These are phyloP conservation scores for Kodamaea sagamina DNA, from an alignment of 805 yeast genomes.

Conservation along the genomic window DNA sequence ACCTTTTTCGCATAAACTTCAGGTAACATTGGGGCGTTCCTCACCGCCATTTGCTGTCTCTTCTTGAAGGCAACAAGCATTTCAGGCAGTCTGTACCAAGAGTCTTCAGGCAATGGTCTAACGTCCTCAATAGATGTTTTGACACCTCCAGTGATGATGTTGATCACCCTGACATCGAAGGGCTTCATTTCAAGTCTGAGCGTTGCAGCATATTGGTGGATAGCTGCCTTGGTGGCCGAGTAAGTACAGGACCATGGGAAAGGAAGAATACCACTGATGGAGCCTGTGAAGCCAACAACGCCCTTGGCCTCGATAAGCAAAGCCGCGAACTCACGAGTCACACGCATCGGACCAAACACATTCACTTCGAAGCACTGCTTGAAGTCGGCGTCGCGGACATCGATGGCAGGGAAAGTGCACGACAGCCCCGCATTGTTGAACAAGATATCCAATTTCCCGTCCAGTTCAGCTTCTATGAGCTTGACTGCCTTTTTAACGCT, in stretches of 20 bases:
- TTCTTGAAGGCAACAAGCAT: slow-evolving; percentile 49
- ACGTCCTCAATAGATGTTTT: slow-evolving; percentile 62
- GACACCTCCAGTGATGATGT: slow-evolving; percentile 76
- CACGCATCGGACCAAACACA: slow-evolving; percentile 67
- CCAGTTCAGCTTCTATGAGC: slow-evolving; percentile 28
- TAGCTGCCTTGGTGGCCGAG: slow-evolving; percentile 72
- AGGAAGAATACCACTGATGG: slow-evolving; percentile 64
- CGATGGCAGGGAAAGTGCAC: slow-evolving; percentile 70
- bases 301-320: slow-evolving; percentile 66
- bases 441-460: slow-evolving; percentile 52
- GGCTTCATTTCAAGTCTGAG: slow-evolving; percentile 69
- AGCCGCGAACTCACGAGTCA: slow-evolving; percentile 58
- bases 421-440: slow-evolving; percentile 82
- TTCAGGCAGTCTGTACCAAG: slow-evolving; percentile 54
- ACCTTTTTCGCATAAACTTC: slow-evolving; percentile 57
- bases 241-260: slow-evolving; percentile 74
- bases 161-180: slow-evolving; percentile 68
- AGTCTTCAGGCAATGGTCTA: slow-evolving; percentile 56
- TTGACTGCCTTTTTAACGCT: slow-evolving; percentile 48
- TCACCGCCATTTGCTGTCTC: slow-evolving; percentile 61
- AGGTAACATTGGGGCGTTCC: slow-evolving; percentile 60
- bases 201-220: slow-evolving; percentile 67
- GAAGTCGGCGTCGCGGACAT: slow-evolving; percentile 57
- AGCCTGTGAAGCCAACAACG: slow-evolving; percentile 72
- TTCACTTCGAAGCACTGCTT: slow-evolving; percentile 62